Evolutionary conservation across 441 rosid species (phyloP), one percentile per base, ranked within the genome.

Genomic region (Croton laevigatus): DNA sequence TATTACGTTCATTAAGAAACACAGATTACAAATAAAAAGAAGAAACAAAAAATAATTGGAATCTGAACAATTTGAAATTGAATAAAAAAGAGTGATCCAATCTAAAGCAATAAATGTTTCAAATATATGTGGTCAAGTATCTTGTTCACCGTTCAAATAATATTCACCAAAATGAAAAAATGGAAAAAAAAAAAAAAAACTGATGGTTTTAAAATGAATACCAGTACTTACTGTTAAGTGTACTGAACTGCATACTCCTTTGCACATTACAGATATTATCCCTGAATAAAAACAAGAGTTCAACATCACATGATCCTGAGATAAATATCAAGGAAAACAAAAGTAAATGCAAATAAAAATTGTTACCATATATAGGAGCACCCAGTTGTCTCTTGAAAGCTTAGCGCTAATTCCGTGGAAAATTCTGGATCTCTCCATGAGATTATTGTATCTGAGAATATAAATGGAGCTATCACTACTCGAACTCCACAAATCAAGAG

Each of bases 351-450:
- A 69, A 71, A 49, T 34, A 69, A 5, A 64, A 61, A 60, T 60
- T 55, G 62, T 75, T 79, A 96, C 99, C 99, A 96, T 80, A 96
- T 86, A 66, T 90, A 96, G 60, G 98, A 85, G 85, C 99, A 96
- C 67, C 99, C 97, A 2, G 94, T 83, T 49, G 89, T 85, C 82
- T 96, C 99, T 82, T 96, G 99, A 81, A 96, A 96, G 83, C 99
- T 93, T 74, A 96, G 90, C 57, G 99, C 99, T 83, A 96, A 78
- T 81, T 96, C 99, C 9, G 97, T 87, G 58, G 90, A 84, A 68
- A 74, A 86, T 54, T 93, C 99, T 14, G 97, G 94, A 72, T 96
- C 98, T 86, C 96, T 89, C 99, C 99, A 96, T 36, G 98, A 90
- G 78, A 96, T 96, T 73, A 96, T 96, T 59, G 97, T 93, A 80